Evolutionary conservation across 768 basidiomycete species (phyloP).

Genomic region (Panaeolus cyanescens): DNA sequence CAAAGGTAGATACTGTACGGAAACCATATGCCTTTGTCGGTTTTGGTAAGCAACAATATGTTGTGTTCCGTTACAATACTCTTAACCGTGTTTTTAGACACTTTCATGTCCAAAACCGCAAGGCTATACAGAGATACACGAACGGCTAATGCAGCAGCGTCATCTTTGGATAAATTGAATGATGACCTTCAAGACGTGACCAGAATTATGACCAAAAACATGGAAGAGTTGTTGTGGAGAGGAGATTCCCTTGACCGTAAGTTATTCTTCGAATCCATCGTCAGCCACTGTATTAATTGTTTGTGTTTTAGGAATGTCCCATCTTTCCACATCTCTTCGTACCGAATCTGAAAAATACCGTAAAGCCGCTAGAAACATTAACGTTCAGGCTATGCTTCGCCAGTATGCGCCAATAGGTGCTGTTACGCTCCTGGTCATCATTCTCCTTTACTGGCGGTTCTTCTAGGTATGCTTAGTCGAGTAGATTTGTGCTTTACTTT

Average conservation of each 20-base stretch:
- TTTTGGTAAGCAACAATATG: conserved; percentile 67
- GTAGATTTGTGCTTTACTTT: conserved; percentile 21
- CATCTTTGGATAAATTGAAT: conserved; percentile 84
- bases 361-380: conserved; percentile 93
- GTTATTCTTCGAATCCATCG: conserved; percentile 26
- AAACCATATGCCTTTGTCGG: conserved; percentile 99
- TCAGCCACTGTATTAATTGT: not conserved
- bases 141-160: conserved; percentile 72
- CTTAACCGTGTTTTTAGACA: conserved; percentile 56
- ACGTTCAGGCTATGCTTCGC: conserved; percentile 89
- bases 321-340: conserved; percentile 89
- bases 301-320: conserved; percentile 81
- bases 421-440: conserved; percentile 74
- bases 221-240: conserved; percentile 98
- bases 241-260: conserved; percentile 95
- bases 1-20: conserved; percentile 87
- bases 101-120: conserved; percentile 98
- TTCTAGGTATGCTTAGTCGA: conserved; percentile 28
- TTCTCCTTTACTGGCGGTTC: conserved; percentile 81
- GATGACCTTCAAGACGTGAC: conserved; percentile 98
- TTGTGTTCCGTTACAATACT: not conserved
- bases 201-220: conserved; percentile 99
- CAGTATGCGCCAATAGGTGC: conserved; percentile 95
- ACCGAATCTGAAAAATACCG: conserved; percentile 98
- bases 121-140: conserved; percentile 94